Evolutionary conservation across 345 rosid genomes (phyloP).

Genomic region (Xanthoceras sorbifolium): DNA sequence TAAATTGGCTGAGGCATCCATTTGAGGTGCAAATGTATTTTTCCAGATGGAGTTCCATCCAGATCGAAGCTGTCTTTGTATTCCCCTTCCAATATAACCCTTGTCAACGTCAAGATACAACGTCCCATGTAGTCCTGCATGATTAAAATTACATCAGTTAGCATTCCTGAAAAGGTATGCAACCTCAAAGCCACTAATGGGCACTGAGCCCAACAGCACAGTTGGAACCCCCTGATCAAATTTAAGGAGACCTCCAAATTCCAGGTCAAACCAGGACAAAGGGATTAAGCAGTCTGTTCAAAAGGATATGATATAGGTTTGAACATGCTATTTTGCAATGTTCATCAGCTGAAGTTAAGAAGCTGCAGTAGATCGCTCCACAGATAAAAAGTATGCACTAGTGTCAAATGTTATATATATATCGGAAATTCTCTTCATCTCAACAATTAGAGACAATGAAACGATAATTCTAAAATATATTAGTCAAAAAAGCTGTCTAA

Average conservation of each 20-base stretch:
- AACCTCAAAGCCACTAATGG: not conserved
- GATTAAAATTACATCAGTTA: not conserved
- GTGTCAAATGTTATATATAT: too few species aligned
- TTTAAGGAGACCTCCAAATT: not conserved
- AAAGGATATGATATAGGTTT: not conserved
- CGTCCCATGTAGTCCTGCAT: conserved; percentile 91
- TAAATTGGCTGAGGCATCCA: conserved; percentile 92
- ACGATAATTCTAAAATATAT: not conserved
- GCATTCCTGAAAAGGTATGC: not conserved
- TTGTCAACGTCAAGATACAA: conserved; percentile 92
- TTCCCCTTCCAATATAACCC: conserved; percentile 89
- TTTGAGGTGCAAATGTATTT: conserved; percentile 66
- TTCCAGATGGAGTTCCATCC: conserved; percentile 77
- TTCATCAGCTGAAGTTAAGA: not conserved
- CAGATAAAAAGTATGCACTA: not conserved
- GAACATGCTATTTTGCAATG: not conserved
- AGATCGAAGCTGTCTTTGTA: conserved; percentile 60
- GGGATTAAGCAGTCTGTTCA: not conserved
- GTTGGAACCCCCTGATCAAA: not conserved
- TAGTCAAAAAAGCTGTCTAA: not conserved
- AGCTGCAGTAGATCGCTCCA: not conserved
- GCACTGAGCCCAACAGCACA: not conserved
- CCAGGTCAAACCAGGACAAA: not conserved
- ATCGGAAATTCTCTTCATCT: too few species aligned
- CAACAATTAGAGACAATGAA: too few species aligned